These are phyloP conservation scores for Trichoderma breve DNA, from an alignment of 2,329 filamentous ascomycete species.

Conservation along the genomic window DNA sequence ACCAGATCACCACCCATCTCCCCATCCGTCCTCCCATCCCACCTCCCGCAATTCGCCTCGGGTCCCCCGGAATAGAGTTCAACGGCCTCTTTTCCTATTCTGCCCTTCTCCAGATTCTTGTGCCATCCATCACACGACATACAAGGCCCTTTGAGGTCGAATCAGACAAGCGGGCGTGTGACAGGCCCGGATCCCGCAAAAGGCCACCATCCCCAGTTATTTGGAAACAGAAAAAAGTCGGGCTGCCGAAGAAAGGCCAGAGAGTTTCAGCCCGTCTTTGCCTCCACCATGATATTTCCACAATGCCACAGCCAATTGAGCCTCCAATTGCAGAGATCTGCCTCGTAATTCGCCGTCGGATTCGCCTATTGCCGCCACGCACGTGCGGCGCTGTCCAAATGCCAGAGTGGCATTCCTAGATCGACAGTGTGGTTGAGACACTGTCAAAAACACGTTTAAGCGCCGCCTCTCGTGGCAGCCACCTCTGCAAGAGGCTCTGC, in stretches of 20 bases:
- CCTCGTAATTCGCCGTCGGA: neutral
- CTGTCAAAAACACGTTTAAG: neutral
- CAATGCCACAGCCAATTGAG: neutral
- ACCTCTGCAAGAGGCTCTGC: neutral
- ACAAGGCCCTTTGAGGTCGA: neutral
- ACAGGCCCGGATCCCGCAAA: neutral
- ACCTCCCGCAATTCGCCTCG: neutral
- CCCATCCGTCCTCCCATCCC: neutral
- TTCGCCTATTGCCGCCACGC: conserved; percentile 7
- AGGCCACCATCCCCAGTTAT: neutral
- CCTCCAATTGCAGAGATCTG: neutral
- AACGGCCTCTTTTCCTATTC: conserved; percentile 3
- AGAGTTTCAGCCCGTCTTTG: conserved; percentile 14
- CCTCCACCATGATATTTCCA: neutral
- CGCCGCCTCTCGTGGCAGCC: conserved; percentile 12
- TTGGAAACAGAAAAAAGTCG: neutral
- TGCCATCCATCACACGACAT: neutral
- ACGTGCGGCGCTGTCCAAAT: neutral
- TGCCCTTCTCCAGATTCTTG: conserved; percentile 16
- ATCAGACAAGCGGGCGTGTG: neutral
- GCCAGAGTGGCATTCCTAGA: neutral
- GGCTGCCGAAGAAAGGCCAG: conserved; percentile 12
- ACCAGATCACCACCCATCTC: neutral
- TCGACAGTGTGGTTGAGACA: neutral
- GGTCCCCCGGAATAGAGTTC: conserved; percentile 15